These are phyloP conservation scores for Tulasnella sp. DNA, from an alignment of 768 basidiomycete genomes.

Conservation along the genomic window DNA sequence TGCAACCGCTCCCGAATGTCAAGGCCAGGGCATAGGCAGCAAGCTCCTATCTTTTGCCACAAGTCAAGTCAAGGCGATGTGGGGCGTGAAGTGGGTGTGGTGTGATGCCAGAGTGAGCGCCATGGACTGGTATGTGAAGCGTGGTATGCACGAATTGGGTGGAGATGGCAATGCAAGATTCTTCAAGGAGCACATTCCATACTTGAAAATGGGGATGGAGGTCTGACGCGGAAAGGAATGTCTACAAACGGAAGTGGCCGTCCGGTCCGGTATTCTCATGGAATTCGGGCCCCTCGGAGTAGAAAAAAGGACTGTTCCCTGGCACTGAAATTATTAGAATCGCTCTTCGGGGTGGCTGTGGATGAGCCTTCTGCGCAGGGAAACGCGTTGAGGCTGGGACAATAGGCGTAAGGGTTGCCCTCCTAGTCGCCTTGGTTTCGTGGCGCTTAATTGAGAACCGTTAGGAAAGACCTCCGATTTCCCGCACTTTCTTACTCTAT, in stretches of 20 bases:
- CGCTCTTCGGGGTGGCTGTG: background rate
- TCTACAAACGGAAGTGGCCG: background rate
- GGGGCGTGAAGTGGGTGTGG: conserved; percentile 11
- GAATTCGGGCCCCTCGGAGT: background rate
- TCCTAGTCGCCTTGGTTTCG: background rate
- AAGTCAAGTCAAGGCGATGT: background rate
- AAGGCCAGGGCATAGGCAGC: background rate
- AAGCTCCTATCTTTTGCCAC: conserved; percentile 7
- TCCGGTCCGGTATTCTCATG: background rate
- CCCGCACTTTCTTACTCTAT: background rate
- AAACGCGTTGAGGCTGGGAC: background rate
- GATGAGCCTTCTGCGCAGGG: conserved; percentile 5
- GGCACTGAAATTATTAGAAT: background rate
- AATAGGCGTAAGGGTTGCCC: background rate
- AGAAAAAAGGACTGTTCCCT: background rate
- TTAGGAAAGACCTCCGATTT: background rate
- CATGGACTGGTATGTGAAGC: conserved; percentile 15
- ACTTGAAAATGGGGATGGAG: conserved; percentile 9
- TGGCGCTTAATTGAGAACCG: background rate
- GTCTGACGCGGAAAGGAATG: conserved; percentile 1
- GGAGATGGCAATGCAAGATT: conserved; percentile 5
- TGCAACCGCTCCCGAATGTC: conserved; percentile 1
- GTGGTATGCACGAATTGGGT: conserved; percentile 13
- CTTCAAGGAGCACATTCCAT: conserved; percentile 15
- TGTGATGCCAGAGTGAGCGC: conserved; percentile 23